A percentile compares a stretch with the other conserved stretches of the same genome.
These are phyloP conservation scores for Cutaneotrichosporon sp. DNA, from an alignment of 1,284 basidiomycete species.

Conservation along the genomic window DNA sequence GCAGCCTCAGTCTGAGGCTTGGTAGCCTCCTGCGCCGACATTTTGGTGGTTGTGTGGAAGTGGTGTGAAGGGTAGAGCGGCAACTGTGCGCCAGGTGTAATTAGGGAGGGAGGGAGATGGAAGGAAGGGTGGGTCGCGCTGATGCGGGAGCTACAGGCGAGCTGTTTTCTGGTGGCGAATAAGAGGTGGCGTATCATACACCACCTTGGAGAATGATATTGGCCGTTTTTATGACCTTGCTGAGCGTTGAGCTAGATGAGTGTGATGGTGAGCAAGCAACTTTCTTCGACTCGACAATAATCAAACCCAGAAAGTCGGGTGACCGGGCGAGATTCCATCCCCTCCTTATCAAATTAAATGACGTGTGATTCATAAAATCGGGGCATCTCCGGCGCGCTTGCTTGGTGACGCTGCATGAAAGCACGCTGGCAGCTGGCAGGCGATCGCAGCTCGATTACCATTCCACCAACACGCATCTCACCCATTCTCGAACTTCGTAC, in stretches of 20 bases:
- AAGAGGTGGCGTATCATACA: conserved; percentile 18
- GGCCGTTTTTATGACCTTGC: not conserved
- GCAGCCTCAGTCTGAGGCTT: conserved; percentile 29
- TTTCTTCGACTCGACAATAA: conserved; percentile 3
- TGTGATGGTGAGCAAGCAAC: not conserved
- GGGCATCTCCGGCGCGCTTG: not conserved
- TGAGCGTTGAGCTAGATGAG: not conserved
- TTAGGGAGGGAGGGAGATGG: not conserved
- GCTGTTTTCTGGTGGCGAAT: conserved; percentile 14
- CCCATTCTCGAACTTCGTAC: not conserved
- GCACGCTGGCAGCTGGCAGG: not conserved
- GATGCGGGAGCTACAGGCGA: conserved; percentile 2
- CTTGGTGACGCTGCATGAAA: not conserved
- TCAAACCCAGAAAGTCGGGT: not conserved
- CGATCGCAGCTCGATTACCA: not conserved
- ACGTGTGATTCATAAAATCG: not conserved
- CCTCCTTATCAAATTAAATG: not conserved
- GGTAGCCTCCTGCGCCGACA: conserved; percentile 33
- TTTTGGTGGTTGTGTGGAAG: conserved; percentile 9
- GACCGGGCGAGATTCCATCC: not conserved
- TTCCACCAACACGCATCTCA: too few relatives aligned
- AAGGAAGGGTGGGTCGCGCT: not conserved
- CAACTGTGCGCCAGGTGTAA: not conserved
- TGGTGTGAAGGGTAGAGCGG: not conserved
- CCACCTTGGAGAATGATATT: conserved; percentile 2